Conservation (phyloP, 768 basidiomycete genomes). For the Postia placenta region DNA sequence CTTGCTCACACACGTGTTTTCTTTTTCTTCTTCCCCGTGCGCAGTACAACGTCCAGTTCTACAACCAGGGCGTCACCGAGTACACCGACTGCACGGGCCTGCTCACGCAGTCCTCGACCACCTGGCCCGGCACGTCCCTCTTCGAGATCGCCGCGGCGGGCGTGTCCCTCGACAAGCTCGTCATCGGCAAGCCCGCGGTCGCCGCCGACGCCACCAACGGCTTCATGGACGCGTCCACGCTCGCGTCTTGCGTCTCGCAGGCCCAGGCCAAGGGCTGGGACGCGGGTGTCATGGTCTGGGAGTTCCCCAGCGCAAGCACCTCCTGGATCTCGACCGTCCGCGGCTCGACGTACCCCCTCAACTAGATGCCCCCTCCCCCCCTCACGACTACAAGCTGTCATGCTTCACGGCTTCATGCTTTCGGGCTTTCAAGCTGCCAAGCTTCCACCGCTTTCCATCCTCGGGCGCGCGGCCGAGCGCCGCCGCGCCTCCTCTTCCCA, state of each 20-base stretch:
- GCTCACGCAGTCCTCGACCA: constrained; percentile 31
- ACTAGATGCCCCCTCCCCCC: background rate
- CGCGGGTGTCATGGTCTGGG: constrained; percentile 33
- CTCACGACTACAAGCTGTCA: too few relatives aligned
- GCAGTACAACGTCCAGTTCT: constrained; percentile 32
- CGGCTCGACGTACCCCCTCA: constrained; percentile 22
- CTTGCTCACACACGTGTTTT: background rate
- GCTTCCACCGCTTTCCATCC: too few relatives aligned
- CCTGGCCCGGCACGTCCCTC: constrained; percentile 38
- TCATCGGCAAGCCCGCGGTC: constrained; percentile 68
- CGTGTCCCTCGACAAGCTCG: constrained; percentile 55
- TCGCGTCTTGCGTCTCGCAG: constrained; percentile 52
- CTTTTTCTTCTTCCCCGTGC: too few relatives aligned
- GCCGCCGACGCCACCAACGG: constrained; percentile 38
- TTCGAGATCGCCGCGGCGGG: constrained; percentile 51
- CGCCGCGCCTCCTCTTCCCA: background rate
- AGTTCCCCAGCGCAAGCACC: constrained; percentile 31
- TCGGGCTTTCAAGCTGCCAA: too few relatives aligned
- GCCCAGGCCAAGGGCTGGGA: constrained; percentile 60
- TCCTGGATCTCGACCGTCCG: constrained; percentile 32
- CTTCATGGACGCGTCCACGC: constrained; percentile 48
- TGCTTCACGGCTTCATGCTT: too few relatives aligned
- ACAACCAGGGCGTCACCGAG: constrained; percentile 30
- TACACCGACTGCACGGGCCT: constrained; percentile 35
- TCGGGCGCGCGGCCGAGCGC: background rate